phyloP scores from a whole-genome alignment of 352 stramenopile species.

The Phytophthora podocarpi region DNA sequence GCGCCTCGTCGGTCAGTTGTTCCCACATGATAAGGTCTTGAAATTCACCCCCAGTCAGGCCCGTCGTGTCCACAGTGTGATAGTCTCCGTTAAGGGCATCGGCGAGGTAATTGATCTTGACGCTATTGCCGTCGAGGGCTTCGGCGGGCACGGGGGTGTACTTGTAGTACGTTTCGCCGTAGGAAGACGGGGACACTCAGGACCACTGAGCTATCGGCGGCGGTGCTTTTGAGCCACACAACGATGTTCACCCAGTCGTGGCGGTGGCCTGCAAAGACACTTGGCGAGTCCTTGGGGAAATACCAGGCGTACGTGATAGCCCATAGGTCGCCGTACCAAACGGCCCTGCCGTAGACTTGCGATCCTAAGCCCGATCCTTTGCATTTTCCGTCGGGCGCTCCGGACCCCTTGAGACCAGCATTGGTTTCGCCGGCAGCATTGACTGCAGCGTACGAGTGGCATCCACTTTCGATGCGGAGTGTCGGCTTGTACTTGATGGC shows the following conservation, averaged over 20 bases:
- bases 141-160: constrained; percentile 9
- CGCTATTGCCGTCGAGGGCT: constrained; percentile 9
- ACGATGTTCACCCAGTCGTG: constrained; percentile 42
- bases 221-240: constrained; percentile 38
- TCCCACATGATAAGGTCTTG: constrained; percentile 18
- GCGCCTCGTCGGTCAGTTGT: constrained; percentile 8
- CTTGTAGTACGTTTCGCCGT: constrained; percentile 13
- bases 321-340: constrained; percentile 5
- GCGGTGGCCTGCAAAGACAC: constrained; percentile 23
- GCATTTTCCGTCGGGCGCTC: no score
- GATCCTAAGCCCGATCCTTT: no score
- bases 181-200: constrained; percentile 14
- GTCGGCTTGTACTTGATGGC: no score
- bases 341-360: constrained; percentile 11
- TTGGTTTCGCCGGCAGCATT: no score
- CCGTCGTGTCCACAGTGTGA: constrained; percentile 12
- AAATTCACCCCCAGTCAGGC: constrained; percentile 10
- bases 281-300: constrained; percentile 40
- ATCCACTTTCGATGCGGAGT: no score
- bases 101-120: constrained; percentile 14
- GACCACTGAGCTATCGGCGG: neutral
- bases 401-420: no score
- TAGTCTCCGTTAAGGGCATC: neutral
- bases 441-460: no score
- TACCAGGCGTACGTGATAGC: no score